A percentile compares a stretch with the other conserved stretches of the same genome.
These are phyloP conservation scores for Suillus variegatus DNA, from an alignment of 768 basidiomycete species.

Conservation along the genomic window DNA sequence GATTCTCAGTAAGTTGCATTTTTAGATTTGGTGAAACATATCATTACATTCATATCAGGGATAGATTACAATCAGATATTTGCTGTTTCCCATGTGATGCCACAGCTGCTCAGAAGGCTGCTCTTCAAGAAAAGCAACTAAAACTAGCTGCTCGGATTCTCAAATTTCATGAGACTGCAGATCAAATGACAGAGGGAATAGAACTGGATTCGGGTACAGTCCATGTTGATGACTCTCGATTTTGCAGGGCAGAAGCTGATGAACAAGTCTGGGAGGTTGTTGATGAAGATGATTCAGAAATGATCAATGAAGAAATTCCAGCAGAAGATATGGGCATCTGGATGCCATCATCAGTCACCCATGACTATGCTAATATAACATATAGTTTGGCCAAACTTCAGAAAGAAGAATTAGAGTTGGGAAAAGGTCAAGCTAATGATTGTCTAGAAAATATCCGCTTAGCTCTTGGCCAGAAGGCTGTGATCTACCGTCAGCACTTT, in stretches of 20 bases:
- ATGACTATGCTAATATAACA: no score
- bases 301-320: neutral
- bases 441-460: no score
- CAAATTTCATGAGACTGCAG: neutral
- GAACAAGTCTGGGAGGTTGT: neutral
- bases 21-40: no score
- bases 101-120: neutral
- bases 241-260: neutral
- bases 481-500: conserved; percentile 4
- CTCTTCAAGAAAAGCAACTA: neutral
- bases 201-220: neutral
- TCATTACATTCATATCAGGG: neutral
- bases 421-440: no score
- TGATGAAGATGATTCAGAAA: neutral
- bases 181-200: neutral
- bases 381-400: neutral
- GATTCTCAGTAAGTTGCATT: neutral
- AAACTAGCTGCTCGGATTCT: neutral
- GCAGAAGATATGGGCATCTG: neutral
- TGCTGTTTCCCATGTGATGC: neutral
- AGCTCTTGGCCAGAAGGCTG: no score
- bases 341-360: neutral
- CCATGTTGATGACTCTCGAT: neutral
- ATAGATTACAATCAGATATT: neutral
- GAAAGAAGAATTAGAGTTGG: no score